Evolutionary conservation across 2,329 filamentous ascomycete species (phyloP).

Genomic region (Rhinocladiella similis): DNA sequence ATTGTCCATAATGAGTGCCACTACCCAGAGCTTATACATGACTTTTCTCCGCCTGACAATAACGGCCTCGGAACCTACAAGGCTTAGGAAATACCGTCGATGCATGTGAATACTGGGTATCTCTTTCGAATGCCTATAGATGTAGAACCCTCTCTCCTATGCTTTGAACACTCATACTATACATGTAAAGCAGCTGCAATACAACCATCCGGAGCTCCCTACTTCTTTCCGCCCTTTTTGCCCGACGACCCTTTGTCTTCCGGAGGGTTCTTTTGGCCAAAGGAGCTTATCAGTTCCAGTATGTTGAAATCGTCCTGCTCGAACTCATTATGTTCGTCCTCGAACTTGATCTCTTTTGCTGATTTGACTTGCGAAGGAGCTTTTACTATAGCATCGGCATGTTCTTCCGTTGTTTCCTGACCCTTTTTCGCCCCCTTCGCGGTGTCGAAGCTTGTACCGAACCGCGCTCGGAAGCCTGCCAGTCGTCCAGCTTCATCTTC

Average conservation of each 20-base stretch:
- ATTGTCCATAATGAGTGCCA: no score
- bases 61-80: no score
- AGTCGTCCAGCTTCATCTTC: slow-evolving; percentile 91
- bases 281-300: slow-evolving; percentile 58
- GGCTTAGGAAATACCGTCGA: neutral
- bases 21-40: no score
- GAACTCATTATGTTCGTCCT: slow-evolving; percentile 50
- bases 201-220: neutral
- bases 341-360: slow-evolving; percentile 33
- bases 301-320: slow-evolving; percentile 54
- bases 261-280: slow-evolving; percentile 39
- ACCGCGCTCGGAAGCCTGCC: slow-evolving; percentile 79
- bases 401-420: slow-evolving; percentile 34
- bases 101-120: neutral
- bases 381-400: neutral
- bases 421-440: slow-evolving; percentile 32
- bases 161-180: neutral
- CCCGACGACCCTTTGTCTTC: slow-evolving; percentile 33
- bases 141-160: neutral
- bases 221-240: slow-evolving; percentile 30
- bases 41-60: no score
- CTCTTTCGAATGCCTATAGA: neutral
- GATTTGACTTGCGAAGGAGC: slow-evolving; percentile 43
- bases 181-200: neutral
- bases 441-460: slow-evolving; percentile 80